These are phyloP conservation scores for Coemansia sp. DNA, from an alignment of 192 early-diverging fungal species.

Conservation along the genomic window DNA sequence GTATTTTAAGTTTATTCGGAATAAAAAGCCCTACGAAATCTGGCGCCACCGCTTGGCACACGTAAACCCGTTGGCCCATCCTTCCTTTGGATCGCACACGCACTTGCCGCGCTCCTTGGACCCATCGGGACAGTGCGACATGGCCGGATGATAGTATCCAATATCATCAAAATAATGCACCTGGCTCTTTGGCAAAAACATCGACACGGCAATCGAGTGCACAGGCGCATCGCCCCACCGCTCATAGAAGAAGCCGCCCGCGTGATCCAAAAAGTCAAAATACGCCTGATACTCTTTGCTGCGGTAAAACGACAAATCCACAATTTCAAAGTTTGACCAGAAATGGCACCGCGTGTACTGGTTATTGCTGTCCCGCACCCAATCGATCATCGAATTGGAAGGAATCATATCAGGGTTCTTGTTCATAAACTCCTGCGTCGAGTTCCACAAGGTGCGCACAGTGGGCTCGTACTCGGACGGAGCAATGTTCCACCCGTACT, in stretches of 20 bases:
- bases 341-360: slow-evolving; percentile 64
- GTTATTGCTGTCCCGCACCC: slow-evolving; percentile 39
- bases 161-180: slow-evolving; percentile 75
- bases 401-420: slow-evolving; percentile 56
- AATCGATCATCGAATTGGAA: slow-evolving; percentile 53
- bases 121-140: slow-evolving; percentile 46
- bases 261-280: slow-evolving; percentile 65
- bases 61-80: slow-evolving; percentile 37
- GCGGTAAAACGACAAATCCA: slow-evolving; percentile 65
- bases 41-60: slow-evolving; percentile 44
- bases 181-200: slow-evolving; percentile 54
- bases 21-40: slow-evolving; percentile 9
- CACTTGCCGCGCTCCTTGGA: slow-evolving; percentile 44
- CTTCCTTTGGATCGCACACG: slow-evolving; percentile 42
- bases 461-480: slow-evolving; percentile 57
- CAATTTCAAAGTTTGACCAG: slow-evolving; percentile 32
- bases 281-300: slow-evolving; percentile 62
- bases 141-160: slow-evolving; percentile 58
- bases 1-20: too few relatives aligned
- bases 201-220: slow-evolving; percentile 58
- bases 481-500: slow-evolving; percentile 57
- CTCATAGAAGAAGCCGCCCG: background rate
- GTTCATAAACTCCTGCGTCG: slow-evolving; percentile 49
- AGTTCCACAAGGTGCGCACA: slow-evolving; percentile 55
- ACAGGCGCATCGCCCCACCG: slow-evolving; percentile 42